These are phyloP conservation scores for Dothideomycetes sp. DNA, from an alignment of 2,329 filamentous ascomycete genomes.

Conservation along the genomic window DNA sequence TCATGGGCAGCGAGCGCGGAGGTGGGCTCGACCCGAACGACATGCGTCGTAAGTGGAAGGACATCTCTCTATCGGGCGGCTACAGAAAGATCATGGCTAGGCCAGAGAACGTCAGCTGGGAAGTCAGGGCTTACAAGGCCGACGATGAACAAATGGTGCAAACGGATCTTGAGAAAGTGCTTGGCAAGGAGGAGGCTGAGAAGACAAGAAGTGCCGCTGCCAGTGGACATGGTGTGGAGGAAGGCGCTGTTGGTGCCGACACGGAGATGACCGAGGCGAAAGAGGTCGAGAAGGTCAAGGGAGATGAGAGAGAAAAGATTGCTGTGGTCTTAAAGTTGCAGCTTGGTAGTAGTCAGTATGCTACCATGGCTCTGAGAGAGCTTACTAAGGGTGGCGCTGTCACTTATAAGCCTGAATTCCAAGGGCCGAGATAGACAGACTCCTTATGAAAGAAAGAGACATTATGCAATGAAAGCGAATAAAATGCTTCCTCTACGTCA, in stretches of 20 bases:
- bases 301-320: conserved; percentile 36
- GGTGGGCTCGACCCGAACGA: conserved; percentile 70
- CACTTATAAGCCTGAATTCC: conserved; percentile 52
- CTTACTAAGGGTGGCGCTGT: conserved; percentile 59
- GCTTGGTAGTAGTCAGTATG: conserved; percentile 69
- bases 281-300: conserved; percentile 11
- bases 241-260: conserved; percentile 12
- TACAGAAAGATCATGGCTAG: conserved; percentile 77
- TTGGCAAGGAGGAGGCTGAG: conserved; percentile 19
- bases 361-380: conserved; percentile 72
- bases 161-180: conserved; percentile 68
- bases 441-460: too few species aligned
- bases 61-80: conserved; percentile 77
- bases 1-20: conserved; percentile 73
- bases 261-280: conserved; percentile 7
- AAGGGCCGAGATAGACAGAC: conserved; percentile 11
- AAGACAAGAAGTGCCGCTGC: conserved; percentile 17
- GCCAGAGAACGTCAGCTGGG: conserved; percentile 53
- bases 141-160: conserved; percentile 76
- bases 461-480: too few species aligned
- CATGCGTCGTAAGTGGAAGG: conserved; percentile 78
- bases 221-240: conserved; percentile 11
- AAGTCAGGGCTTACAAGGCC: conserved; percentile 58
- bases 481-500: too few species aligned
- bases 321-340: conserved; percentile 65